Evolutionary conservation across 139 green algal genomes (phyloP).

Genomic region (Micractinium sp.): DNA sequence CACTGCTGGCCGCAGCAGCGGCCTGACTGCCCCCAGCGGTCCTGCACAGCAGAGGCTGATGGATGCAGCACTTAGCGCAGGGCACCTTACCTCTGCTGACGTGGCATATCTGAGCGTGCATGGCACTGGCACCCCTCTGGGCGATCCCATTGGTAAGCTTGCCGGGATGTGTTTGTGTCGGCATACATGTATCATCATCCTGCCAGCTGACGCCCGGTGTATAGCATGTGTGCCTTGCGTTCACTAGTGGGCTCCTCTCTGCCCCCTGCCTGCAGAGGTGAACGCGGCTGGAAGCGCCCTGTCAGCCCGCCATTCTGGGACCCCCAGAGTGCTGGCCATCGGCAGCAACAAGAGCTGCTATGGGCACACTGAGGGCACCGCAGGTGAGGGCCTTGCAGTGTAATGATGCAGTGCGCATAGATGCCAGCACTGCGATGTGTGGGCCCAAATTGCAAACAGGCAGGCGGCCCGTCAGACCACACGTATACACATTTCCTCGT

Average conservation of each 20-base stretch:
- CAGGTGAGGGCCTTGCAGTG: constrained; percentile 39
- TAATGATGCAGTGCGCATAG: too few relatives aligned
- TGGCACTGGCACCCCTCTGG: constrained; percentile 63
- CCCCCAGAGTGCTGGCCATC: not conserved
- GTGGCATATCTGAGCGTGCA: constrained; percentile 48
- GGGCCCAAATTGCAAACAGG: too few relatives aligned
- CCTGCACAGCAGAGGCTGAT: constrained; percentile 74
- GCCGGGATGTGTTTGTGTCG: not conserved
- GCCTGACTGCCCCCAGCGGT: constrained; percentile 70
- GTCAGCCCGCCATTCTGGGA: not conserved
- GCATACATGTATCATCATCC: not conserved
- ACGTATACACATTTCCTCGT: not conserved
- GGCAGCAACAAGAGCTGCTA: constrained; percentile 59
- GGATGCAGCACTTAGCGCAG: constrained; percentile 47
- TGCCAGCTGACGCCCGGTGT: not conserved
- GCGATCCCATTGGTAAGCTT: constrained; percentile 49
- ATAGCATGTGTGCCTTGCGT: not conserved
- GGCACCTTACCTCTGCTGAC: constrained; percentile 2
- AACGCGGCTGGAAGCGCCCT: constrained; percentile 12
- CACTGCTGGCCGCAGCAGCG: constrained; percentile 76
- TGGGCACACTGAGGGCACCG: constrained; percentile 68
- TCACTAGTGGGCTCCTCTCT: not conserved
- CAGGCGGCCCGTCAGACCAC: too few relatives aligned
- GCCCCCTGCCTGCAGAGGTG: constrained; percentile 37
- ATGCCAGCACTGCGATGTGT: too few relatives aligned